A percentile compares a stretch with the other conserved stretches of the same genome.
phyloP scores from a whole-genome alignment of 495 filamentous ascomycete species.

The Podospora fimiseda region DNA sequence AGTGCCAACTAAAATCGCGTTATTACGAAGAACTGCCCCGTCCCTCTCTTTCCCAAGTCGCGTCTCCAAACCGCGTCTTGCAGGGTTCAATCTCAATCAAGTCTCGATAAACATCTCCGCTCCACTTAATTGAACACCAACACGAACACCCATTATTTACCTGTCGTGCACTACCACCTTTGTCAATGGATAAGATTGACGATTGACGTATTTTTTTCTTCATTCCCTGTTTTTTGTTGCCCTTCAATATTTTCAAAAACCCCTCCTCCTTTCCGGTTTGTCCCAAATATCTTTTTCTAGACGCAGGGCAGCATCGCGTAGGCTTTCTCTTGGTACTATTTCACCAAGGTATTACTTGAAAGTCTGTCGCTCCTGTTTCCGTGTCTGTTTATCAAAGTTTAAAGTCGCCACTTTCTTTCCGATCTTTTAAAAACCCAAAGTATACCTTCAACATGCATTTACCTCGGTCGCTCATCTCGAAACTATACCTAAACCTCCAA shows the following conservation, averaged over 20 bases:
- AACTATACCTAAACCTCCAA: constrained; percentile 83
- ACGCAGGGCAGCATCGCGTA: not conserved
- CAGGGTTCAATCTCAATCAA: constrained; percentile 1
- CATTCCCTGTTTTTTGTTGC: not conserved
- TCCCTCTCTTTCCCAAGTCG: constrained; percentile 4
- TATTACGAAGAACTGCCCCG: too few relatives aligned
- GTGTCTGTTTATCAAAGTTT: not conserved
- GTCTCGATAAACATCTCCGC: constrained; percentile 4
- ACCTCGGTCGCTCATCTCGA: constrained; percentile 77
- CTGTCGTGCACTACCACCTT: not conserved
- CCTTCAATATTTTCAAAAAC: not conserved
- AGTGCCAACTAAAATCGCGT: too few relatives aligned
- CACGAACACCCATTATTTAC: not conserved
- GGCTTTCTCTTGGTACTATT: not conserved
- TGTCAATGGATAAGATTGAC: too few relatives aligned
- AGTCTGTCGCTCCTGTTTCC: not conserved
- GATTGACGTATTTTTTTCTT: too few relatives aligned
- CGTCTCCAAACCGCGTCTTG: constrained; percentile 13
- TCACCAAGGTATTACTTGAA: not conserved
- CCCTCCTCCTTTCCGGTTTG: too few relatives aligned
- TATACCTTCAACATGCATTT: constrained; percentile 70
- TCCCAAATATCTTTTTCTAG: not conserved
- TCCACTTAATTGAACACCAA: constrained; percentile 2
- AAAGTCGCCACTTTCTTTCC: not conserved
- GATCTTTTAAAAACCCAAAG: not conserved